These are phyloP conservation scores for Rhizopogon salebrosus DNA, from an alignment of 768 basidiomycete genomes.

Conservation along the genomic window DNA sequence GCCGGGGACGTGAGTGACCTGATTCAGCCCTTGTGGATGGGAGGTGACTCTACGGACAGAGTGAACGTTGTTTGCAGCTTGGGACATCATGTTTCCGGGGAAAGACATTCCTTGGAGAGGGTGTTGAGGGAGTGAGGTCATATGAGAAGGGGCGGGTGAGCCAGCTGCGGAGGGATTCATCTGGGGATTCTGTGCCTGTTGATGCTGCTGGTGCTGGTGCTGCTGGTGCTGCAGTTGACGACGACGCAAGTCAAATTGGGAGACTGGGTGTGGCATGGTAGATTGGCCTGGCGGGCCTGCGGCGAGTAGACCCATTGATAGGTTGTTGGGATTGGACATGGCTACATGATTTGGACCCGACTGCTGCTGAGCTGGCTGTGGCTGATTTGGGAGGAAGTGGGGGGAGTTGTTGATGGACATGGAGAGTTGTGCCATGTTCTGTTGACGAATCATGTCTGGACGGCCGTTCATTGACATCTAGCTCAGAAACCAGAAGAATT, in stretches of 20 bases:
- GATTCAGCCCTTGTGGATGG: constrained; percentile 46
- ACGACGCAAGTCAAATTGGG: neutral
- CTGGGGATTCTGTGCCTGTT: constrained; percentile 33
- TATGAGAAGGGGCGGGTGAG: constrained; percentile 22
- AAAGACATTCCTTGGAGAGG: constrained; percentile 40
- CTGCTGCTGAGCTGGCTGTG: constrained; percentile 29
- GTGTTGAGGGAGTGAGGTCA: constrained; percentile 26
- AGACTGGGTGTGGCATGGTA: constrained; percentile 15
- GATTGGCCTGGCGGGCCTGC: constrained; percentile 19
- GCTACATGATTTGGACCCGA: constrained; percentile 26
- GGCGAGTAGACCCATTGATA: constrained; percentile 36
- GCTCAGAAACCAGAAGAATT: neutral
- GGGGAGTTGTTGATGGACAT: constrained; percentile 28
- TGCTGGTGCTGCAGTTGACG: constrained; percentile 22
- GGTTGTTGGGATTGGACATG: constrained; percentile 29
- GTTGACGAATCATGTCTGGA: constrained; percentile 41
- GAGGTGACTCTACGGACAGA: constrained; percentile 50
- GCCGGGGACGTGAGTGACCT: constrained; percentile 29
- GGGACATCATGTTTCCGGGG: constrained; percentile 37
- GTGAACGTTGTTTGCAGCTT: constrained; percentile 29
- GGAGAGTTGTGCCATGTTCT: constrained; percentile 36
- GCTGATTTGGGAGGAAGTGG: constrained; percentile 35
- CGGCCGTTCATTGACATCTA: constrained; percentile 45
- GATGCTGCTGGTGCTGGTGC: constrained; percentile 31
- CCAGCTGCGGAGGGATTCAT: constrained; percentile 24